Evolutionary conservation across 129 eudicot genomes (phyloP).

Genomic region (carrot (Daucus carota)): DH1_v3.0 NC_030384.2:36561001-36561500

Average conservation of each 20-base stretch:
- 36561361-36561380: no score
- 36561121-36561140: conserved; percentile 80
- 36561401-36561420: background rate
- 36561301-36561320: background rate
- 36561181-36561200: conserved; percentile 34
- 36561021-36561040: background rate
- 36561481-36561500: background rate
- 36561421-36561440: background rate
- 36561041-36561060: background rate
- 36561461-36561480: background rate
- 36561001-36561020: background rate
- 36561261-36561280: background rate
- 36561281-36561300: background rate
- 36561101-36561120: conserved; percentile 91
- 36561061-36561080: conserved; percentile 50
- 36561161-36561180: conserved; percentile 98
- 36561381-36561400: background rate
- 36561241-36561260: background rate
- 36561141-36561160: conserved; percentile 90
- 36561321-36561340: background rate
- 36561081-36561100: conserved; percentile 72
- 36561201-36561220: background rate
- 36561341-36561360: background rate
- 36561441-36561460: background rate
- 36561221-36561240: background rate